A percentile compares a stretch with the other conserved stretches of the same genome.
These are phyloP conservation scores for Chrysanthemum makinoi DNA, from an alignment of 129 eudicot genomes.

Conservation along the genomic window DNA sequence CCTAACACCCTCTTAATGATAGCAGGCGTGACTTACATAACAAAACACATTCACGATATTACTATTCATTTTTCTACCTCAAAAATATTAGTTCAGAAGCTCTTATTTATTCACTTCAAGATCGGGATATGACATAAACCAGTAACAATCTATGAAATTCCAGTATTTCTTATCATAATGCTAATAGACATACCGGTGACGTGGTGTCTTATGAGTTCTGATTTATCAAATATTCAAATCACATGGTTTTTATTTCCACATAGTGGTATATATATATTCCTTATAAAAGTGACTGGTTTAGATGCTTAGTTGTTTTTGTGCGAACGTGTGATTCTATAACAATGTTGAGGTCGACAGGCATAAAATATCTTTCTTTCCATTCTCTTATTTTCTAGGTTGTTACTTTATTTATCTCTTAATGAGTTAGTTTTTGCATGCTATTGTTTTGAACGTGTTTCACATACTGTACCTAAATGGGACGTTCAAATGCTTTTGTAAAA, in stretches of 20 bases:
- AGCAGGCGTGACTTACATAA: neutral
- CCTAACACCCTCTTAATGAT: constrained; percentile 2
- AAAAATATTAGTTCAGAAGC: constrained; percentile 11
- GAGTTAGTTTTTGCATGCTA: no score
- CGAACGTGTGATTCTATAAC: neutral
- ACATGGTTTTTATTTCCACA: neutral
- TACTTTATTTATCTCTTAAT: no score
- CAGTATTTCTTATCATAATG: no score
- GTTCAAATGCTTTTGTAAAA: no score
- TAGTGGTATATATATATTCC: no score
- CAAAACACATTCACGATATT: constrained; percentile 17
- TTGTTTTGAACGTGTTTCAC: no score
- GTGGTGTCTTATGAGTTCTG: no score
- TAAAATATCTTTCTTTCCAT: neutral
- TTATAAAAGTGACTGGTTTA: no score
- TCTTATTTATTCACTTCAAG: constrained; percentile 17
- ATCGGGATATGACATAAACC: constrained; percentile 15
- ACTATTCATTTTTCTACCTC: neutral
- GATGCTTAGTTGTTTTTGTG: no score
- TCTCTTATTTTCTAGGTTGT: neutral
- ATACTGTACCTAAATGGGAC: no score
- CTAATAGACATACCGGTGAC: no score
- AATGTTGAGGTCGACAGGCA: neutral
- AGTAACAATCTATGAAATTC: neutral
- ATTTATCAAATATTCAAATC: no score